phyloP scores from a whole-genome alignment of 78 protist genomes.

The Reticulomyxa filosa region DNA sequence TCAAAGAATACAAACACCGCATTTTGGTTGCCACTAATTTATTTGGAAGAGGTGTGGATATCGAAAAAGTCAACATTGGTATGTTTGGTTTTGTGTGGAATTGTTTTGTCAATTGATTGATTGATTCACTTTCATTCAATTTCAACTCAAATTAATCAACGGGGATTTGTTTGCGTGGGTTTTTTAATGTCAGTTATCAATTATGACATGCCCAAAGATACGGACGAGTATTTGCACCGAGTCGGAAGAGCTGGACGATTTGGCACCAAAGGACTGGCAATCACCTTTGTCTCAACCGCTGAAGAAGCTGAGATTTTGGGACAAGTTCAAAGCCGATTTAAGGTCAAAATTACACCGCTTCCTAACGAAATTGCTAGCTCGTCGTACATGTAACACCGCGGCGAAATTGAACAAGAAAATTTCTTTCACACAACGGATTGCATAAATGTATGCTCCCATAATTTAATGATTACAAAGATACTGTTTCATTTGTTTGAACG shows the following conservation, averaged over 20 bases:
- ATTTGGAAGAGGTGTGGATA: constrained; percentile 94
- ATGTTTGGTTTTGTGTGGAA: too few species aligned
- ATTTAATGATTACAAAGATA: too few species aligned
- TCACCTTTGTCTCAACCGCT: constrained; percentile 64
- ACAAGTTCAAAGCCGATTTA: constrained; percentile 80
- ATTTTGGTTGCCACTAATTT: constrained; percentile 93
- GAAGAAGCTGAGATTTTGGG: constrained; percentile 49
- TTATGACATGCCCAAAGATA: constrained; percentile 87
- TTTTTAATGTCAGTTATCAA: constrained; percentile 39
- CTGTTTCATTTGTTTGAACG: too few species aligned
- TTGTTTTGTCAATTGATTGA: too few species aligned
- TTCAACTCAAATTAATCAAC: too few species aligned
- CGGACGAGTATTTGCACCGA: not conserved
- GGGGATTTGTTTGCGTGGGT: too few species aligned
- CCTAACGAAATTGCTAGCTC: not conserved
- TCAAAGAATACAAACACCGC: constrained; percentile 79
- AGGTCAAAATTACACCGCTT: not conserved
- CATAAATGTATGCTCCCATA: too few species aligned
- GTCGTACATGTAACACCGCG: too few species aligned
- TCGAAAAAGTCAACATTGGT: constrained; percentile 65
- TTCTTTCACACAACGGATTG: too few species aligned
- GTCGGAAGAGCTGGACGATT: constrained; percentile 99
- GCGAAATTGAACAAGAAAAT: too few species aligned
- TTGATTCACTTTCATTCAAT: too few species aligned
- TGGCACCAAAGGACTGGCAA: constrained; percentile 97